Conservation (phyloP, 176 grass and related monocot species). For the Eragrostis curvula region DNA sequence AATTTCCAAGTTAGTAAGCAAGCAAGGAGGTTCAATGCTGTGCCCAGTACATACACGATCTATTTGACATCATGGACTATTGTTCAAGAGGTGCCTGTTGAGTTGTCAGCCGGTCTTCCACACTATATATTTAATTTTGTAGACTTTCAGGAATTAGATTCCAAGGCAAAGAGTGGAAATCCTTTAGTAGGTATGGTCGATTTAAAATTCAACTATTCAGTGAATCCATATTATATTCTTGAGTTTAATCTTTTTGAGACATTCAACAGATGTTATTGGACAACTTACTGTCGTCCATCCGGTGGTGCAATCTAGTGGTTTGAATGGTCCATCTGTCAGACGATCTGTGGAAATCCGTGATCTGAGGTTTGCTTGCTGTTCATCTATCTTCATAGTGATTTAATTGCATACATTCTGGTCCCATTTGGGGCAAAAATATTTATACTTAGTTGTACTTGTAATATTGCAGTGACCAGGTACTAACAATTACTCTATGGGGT, state of each 20-base stretch:
- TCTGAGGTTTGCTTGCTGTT: background rate
- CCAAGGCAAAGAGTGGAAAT: background rate
- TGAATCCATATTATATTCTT: too few species aligned
- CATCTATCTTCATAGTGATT: background rate
- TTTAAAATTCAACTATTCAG: too few species aligned
- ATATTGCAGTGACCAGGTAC: background rate
- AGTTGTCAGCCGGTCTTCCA: background rate
- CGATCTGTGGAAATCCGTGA: background rate
- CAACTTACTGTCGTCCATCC: background rate
- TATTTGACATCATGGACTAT: conserved; percentile 10
- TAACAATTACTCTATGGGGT: background rate
- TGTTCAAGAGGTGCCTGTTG: background rate
- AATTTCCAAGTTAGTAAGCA: conserved; percentile 10
- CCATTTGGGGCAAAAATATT: background rate
- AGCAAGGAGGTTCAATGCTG: background rate
- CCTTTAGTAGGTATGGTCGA: background rate
- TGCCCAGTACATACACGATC: background rate
- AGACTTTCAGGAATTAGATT: background rate
- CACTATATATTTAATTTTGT: conserved; percentile 11
- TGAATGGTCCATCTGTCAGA: conserved; percentile 4
- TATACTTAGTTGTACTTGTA: background rate
- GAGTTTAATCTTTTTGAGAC: too few species aligned
- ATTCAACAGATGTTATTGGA: background rate
- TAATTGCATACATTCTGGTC: too few species aligned
- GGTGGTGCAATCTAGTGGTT: background rate